These are phyloP conservation scores for Deinandra increscens DNA, from an alignment of 129 eudicot genomes.

Conservation along the genomic window DNA sequence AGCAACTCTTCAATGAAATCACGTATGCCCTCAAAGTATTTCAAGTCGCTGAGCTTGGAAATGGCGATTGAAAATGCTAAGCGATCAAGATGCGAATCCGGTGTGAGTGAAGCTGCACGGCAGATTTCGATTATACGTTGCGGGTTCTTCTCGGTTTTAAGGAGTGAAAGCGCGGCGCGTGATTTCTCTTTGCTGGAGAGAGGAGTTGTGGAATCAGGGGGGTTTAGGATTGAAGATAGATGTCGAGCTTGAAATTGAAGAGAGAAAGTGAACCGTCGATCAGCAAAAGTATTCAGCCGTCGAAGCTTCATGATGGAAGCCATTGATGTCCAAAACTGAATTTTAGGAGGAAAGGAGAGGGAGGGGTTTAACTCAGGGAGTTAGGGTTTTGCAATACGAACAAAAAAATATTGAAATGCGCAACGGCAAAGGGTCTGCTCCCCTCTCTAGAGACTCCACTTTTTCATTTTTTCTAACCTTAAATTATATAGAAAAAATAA, in stretches of 20 bases:
- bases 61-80: constrained; percentile 55
- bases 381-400: too few species aligned
- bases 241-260: constrained; percentile 21
- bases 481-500: too few species aligned
- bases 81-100: constrained; percentile 63
- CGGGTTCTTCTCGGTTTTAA: constrained; percentile 56
- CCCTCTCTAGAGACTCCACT: too few species aligned
- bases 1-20: background rate
- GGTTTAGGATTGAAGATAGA: constrained; percentile 48
- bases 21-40: constrained; percentile 1
- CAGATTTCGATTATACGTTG: constrained; percentile 58
- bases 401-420: too few species aligned
- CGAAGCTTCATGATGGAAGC: constrained; percentile 22
- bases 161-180: constrained; percentile 52
- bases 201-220: constrained; percentile 45
- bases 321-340: constrained; percentile 6
- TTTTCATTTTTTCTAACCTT: too few species aligned
- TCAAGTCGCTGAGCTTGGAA: constrained; percentile 40
- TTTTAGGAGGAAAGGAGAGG: background rate
- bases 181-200: constrained; percentile 49
- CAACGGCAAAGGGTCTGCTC: too few species aligned
- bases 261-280: background rate
- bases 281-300: background rate
- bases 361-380: background rate
- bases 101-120: constrained; percentile 64